A percentile compares a stretch with the other conserved stretches of the same genome.
These are phyloP conservation scores for Pinus tabuliformis DNA, from an alignment of 75 land plant species.

Conservation along the genomic window DNA sequence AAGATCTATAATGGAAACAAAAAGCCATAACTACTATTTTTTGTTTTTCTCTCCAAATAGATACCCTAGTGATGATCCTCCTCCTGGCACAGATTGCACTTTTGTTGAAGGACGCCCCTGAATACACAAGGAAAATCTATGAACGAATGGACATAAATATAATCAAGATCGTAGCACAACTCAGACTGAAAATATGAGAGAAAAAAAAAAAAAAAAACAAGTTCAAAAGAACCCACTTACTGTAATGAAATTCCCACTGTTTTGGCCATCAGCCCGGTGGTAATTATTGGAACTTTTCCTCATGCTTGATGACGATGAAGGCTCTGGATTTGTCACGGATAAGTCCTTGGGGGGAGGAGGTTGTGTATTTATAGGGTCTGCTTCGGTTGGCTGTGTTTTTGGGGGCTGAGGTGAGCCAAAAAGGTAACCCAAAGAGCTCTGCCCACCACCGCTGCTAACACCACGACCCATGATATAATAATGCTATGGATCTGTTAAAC, in stretches of 20 bases:
- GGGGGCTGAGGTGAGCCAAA: conserved; percentile 65
- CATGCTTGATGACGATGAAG: conserved; percentile 16
- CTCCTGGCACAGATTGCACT: conserved; percentile 54
- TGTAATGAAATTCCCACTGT: conserved; percentile 52
- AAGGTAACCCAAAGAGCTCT: conserved; percentile 78
- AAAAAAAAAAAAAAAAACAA: background rate
- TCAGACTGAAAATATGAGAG: too few species aligned
- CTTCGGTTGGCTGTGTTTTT: background rate
- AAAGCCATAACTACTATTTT: too few species aligned
- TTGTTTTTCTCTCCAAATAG: conserved; percentile 33
- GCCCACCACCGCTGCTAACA: conserved; percentile 81
- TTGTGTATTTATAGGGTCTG: background rate
- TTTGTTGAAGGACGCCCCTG: conserved; percentile 48
- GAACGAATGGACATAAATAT: too few species aligned
- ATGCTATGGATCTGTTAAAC: too few species aligned
- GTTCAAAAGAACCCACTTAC: conserved; percentile 12
- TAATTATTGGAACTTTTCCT: conserved; percentile 39
- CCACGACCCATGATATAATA: conserved; percentile 60
- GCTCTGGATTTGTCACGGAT: background rate
- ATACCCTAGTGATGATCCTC: conserved; percentile 59
- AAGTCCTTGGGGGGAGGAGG: conserved; percentile 9
- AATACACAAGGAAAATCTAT: background rate
- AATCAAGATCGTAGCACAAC: too few species aligned
- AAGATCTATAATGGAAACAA: too few species aligned
- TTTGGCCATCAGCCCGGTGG: conserved; percentile 52